Evolutionary conservation across 192 early-diverging fungal species (phyloP).

Genomic region (Linnemannia hyalina): DNA sequence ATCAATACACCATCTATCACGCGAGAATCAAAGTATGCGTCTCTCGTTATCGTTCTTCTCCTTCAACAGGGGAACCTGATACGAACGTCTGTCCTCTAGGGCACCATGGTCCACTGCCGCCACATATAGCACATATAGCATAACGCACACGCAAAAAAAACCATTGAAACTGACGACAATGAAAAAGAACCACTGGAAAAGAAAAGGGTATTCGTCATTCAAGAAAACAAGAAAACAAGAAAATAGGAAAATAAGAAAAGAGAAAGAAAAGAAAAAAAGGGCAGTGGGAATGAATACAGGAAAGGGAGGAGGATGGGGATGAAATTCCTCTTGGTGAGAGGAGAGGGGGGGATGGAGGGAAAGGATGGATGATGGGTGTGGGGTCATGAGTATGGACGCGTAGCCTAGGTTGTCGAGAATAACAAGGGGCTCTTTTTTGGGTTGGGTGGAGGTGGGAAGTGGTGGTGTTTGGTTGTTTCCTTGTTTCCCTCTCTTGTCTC

Average conservation of each 20-base stretch:
- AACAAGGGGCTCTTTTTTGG: conserved; percentile 6
- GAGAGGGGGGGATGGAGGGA: neutral
- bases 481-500: neutral
- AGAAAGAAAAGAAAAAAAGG: neutral
- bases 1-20: no score
- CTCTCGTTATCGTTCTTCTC: no score
- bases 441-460: neutral
- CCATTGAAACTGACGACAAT: neutral
- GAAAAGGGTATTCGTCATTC: neutral
- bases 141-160: neutral
- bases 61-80: no score
- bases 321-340: neutral
- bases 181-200: neutral
- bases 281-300: neutral
- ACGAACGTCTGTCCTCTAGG: no score
- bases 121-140: neutral
- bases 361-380: neutral
- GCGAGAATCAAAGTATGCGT: no score
- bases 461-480: neutral
- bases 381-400: neutral
- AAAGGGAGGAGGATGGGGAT: neutral
- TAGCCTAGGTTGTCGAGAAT: neutral
- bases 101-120: no score
- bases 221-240: neutral
- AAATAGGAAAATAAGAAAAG: neutral